Base-by-base conservation (phyloP, 208 protist species). In the Zelonia costaricensis region DNA sequence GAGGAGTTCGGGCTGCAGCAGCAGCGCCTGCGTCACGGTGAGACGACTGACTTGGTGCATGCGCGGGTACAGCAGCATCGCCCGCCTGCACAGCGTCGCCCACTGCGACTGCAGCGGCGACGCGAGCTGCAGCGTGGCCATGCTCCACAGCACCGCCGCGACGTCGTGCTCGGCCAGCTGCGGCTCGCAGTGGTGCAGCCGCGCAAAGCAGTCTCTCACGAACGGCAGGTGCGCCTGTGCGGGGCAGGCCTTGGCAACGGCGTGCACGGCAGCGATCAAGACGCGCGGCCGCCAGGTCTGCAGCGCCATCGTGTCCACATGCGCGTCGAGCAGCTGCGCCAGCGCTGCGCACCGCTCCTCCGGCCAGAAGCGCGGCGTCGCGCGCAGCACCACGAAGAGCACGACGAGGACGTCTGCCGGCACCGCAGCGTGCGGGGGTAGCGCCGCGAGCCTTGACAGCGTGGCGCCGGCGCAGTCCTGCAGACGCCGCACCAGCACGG, bases 131-230 rank as follows among this genome's bases (percentile, higher is more conserved):
- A 93, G 61, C n/a, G 56, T 71, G 4, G 78, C 80, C 27, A 93
- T 60, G 40, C 68, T 85, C 87, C 87, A 93, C 42, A 93, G 39
- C 18, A 88, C 46, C 22, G 70, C 61, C 30, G 80, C 78, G 27
- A 74, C 73, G 23, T 83, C 77, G 23, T 61, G 46, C 48, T 71
- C 75, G 27, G 73, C 62, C 9, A 94, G 62, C 58, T 81, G 75
- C n/a, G 38, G 22, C 25, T 90, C 63, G 28, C 70, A 62, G 13
- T 80, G 62, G 28, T 67, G 69, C 39, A 84, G 63, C 44, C 69
- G 69, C 4, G 55, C 58, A 0, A 88, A 31, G n/a, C 86, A 56
- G 22, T 81, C 76, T 22, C 59, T 27, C 1, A 78, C 23, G n/a
- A 94, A 48, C 1, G 58, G 33, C 5, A 79, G 30, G n/a, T 57